These are phyloP conservation scores for Globisporangium uncinulatum DNA, from an alignment of 352 stramenopile genomes.

Conservation along the genomic window DNA sequence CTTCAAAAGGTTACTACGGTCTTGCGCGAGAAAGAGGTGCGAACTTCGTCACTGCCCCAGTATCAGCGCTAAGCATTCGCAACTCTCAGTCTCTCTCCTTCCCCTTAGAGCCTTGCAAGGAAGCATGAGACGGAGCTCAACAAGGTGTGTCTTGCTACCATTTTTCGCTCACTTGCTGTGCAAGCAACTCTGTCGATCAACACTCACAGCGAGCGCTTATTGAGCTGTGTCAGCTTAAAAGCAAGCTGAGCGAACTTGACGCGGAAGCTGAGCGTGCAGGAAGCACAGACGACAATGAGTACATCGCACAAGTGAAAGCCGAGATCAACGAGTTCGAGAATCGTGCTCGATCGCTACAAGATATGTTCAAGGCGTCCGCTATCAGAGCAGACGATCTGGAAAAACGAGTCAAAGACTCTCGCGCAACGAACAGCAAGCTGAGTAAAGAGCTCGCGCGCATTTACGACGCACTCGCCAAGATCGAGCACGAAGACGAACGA, in stretches of 20 bases:
- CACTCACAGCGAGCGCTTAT: background rate
- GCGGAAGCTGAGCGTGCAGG: background rate
- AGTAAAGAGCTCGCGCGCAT: conserved; percentile 1
- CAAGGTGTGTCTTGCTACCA: background rate
- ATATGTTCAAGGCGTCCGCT: background rate
- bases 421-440: background rate
- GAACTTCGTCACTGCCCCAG: background rate
- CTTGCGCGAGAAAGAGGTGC: conserved; percentile 14
- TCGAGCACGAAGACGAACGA: conserved; percentile 2
- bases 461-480: conserved; percentile 2
- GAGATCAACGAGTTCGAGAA: conserved; percentile 5
- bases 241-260: conserved; percentile 4
- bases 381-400: background rate
- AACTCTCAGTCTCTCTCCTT: background rate
- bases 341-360: background rate
- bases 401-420: background rate
- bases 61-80: background rate
- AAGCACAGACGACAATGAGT: background rate
- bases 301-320: background rate
- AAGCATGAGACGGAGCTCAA: conserved; percentile 6
- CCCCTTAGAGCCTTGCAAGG: background rate
- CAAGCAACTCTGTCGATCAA: background rate
- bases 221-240: background rate
- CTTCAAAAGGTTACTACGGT: background rate
- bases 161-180: too few species aligned